Conservation (phyloP, 345 rosid species). For the Aquilaria sinensis region DNA sequence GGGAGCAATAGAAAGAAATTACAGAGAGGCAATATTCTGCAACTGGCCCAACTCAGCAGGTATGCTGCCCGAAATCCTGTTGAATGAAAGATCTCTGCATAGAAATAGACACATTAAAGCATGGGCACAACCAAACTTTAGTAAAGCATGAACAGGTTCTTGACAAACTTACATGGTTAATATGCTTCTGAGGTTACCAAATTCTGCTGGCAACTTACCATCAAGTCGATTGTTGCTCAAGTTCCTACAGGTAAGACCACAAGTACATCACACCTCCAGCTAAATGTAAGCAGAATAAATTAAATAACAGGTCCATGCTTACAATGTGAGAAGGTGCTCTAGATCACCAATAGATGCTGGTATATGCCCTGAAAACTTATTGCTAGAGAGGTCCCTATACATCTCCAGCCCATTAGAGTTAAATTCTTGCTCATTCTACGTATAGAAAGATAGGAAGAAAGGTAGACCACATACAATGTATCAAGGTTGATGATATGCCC, state of each 20-base stretch:
- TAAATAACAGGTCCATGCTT: conserved; percentile 15
- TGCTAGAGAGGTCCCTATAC: conserved; percentile 77
- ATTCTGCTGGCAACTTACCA: conserved; percentile 69
- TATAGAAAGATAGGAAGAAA: neutral
- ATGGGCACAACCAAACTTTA: neutral
- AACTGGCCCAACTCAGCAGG: conserved; percentile 77
- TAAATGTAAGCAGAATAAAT: neutral
- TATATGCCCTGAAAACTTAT: conserved; percentile 64
- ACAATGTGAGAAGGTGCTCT: conserved; percentile 93
- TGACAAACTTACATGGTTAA: conserved; percentile 47
- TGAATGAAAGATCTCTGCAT: conserved; percentile 73
- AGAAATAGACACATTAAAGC: neutral
- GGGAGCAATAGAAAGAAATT: conserved; percentile 17
- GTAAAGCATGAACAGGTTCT: neutral
- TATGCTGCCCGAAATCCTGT: conserved; percentile 58
- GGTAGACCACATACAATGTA: conserved; percentile 46
- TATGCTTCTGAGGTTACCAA: conserved; percentile 78
- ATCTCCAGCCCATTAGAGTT: no score
- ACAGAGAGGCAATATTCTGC: conserved; percentile 79
- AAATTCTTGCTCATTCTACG: neutral
- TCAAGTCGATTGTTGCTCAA: conserved; percentile 60
- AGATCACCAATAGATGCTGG: conserved; percentile 80
- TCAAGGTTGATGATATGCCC: conserved; percentile 88
- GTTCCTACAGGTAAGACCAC: conserved; percentile 33
- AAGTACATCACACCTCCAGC: neutral